Evolutionary conservation across 768 basidiomycete species (phyloP), one percentile per base, ranked within the genome.

Genomic region (Multifurca ochricompacta): DNA sequence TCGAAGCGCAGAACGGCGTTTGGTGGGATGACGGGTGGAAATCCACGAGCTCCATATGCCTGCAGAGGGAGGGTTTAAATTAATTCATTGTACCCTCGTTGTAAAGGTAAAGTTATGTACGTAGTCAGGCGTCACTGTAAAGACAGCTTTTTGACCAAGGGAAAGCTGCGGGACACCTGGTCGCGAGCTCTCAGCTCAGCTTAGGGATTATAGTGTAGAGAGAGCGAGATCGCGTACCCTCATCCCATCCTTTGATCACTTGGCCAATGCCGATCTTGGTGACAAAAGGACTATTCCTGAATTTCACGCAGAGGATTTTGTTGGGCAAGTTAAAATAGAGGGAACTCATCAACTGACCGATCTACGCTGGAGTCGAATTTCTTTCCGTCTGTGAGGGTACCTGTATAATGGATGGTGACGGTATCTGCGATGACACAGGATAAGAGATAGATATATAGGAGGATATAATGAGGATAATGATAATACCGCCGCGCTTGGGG

Each of bases 181-280:
- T 50, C n/a, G 11, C 19, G 9, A 53, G 34, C n/a, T n/a, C n/a
- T n/a, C n/a, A 49, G 48, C 62, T 57, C 50, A 48, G 58, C 23
- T 46, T 32, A 25, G 45, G 35, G 27, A 34, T 40, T 18, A 18
- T 27, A 21, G 28, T n/a, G 23, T 30, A 10, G 6, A 37, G 30
- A 4, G 31, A 25, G 47, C 42, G 4, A 34, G 23, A 9, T 25
- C 32, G 69, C 76, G 62, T 60, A 84, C 91, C 91, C 68, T 91
- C 87, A 64, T 92, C 91, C 91, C 90, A 93, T 28, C 91, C 88
- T 65, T 76, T 85, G 71, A 94, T 92, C 43, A 94, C 91, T 65
- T 83, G 82, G 7, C 87, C 86, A 18, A 81, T 72, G 41, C 91
- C 88, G 59, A 91, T 91, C 65, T 78, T 64, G 3, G 86, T 88